Percentiles rank a stretch among this genome's conserved stretches.
phyloP scores from a whole-genome alignment of 1,284 basidiomycete genomes.

The Kwoniella shivajii region DNA sequence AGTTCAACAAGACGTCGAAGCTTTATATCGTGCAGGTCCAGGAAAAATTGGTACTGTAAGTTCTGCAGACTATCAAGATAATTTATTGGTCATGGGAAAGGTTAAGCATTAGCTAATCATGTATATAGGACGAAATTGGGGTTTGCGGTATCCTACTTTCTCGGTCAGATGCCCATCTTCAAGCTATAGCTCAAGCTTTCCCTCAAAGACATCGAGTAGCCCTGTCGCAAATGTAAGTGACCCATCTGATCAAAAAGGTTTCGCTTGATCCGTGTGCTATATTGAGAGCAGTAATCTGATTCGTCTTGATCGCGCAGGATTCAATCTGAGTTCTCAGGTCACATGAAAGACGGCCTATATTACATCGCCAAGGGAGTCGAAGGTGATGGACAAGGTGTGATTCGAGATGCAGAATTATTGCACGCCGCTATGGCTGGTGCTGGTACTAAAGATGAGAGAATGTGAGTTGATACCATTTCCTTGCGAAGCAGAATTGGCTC shows the following conservation, averaged over 20 bases:
- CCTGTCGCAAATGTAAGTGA: slow-evolving; percentile 46
- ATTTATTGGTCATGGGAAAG: background rate
- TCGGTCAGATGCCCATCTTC: slow-evolving; percentile 50
- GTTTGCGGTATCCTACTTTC: slow-evolving; percentile 53
- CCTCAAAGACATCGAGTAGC: slow-evolving; percentile 37
- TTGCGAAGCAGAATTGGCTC: too few relatives aligned
- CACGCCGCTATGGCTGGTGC: slow-evolving; percentile 51
- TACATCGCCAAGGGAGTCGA: slow-evolving; percentile 49
- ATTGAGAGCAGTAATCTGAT: background rate
- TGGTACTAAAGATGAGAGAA: slow-evolving; percentile 54
- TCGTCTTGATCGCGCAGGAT: slow-evolving; percentile 33
- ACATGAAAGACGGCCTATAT: slow-evolving; percentile 51
- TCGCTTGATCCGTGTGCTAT: background rate
- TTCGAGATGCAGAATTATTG: slow-evolving; percentile 48
- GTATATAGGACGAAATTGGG: slow-evolving; percentile 53
- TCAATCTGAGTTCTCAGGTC: slow-evolving; percentile 53
- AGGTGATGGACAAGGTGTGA: slow-evolving; percentile 48
- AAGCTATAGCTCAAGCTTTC: slow-evolving; percentile 50
- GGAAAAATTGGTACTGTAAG: slow-evolving; percentile 54
- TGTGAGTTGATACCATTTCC: slow-evolving; percentile 44
- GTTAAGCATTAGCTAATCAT: too few relatives aligned
- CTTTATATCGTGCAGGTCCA: slow-evolving; percentile 49
- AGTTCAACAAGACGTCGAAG: slow-evolving; percentile 52
- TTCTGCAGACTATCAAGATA: background rate
- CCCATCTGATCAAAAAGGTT: background rate